Evolutionary conservation across 306 rosid species (phyloP), one percentile per base, ranked within the genome.

Genomic region (Lathyrus tuberosus): DNA sequence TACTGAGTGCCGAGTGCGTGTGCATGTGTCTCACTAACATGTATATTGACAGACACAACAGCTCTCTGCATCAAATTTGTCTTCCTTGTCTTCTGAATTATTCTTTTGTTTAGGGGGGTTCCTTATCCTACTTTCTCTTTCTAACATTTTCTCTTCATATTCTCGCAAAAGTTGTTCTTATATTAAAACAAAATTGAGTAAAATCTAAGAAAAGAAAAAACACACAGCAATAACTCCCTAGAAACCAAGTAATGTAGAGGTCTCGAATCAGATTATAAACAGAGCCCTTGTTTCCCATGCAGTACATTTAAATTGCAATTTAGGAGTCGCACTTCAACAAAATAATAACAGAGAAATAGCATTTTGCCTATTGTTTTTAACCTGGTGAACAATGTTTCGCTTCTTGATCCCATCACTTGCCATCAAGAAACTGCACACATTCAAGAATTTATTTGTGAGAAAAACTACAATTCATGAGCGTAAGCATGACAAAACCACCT

Each of bases 351-450:
- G 48, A 46, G 67, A 30, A 51, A 72, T 35, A 60, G 10, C 22
- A 52, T 51, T 47, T 7, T 35, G 40, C 2, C 35, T 46, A 53
- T 40, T 17, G 66, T 61, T 67, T 35, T 48, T 28, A 62, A 93
- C 98, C 97, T 88, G 87, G 70, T 86, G 84, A 79, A 90, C 79
- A 64, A 80, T 64, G 58, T 79, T 84, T 4, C 94, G 78, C 68
- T 87, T 86, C 86, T 93, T 93, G 79, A 93, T 90, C 77, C 98
- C 98, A 53, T 93, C 97, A 51, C 98, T 80, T 15, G 98, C 97
- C 87, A 84, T 93, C 96, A 93, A 81, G 85, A 93, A 93, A 58
- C 98, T 93, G 41, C 62, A 83, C 76, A 71, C 30, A 60, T 71
- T 47, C 46, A 74, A 82, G 46, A 75, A 18, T 53, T 67, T 62